Base-by-base conservation (phyloP, 2,329 filamentous ascomycete genomes). In the Fusarium chaquense region DNA sequence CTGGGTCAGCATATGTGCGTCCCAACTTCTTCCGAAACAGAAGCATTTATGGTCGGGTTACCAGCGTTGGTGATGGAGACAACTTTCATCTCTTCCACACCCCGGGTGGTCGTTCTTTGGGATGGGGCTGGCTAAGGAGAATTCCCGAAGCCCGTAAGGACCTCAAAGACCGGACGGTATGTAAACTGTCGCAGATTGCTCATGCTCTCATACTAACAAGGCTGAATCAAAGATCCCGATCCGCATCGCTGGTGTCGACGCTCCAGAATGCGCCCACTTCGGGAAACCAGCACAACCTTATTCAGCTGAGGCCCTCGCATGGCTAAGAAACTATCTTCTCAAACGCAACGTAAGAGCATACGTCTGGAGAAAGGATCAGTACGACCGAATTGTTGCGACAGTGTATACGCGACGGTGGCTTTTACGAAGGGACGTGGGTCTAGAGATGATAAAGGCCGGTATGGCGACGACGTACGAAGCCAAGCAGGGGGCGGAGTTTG, bases 21-120 rank as follows among this genome's bases (percentile, higher is more conserved):
- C 91, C 93, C 3, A 83, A 84, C 13, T 91, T 90, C 76, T 95
- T 95, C 77, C 89, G 92, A 46, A 89, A 84, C 65, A 87, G 92
- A 73, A 94, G 89, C 72, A 77, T 99, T 43, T 91, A 95, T 73
- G 96, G 96, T 16, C 87, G 87, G 66, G 96, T 98, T 43, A 98
- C 95, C 15, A 94, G 92, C 73, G 96, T 99, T 26, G 96, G 97
- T 43, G 96, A 99, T 84, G 97, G 94, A 6, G 96, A 99, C 80
- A 95, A 95, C 77, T 98, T 99, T 79, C 91, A 96, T 73, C 79
- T 99, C 49, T 99, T 91, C 78, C 96, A 99, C 79, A 98, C 94
- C 0, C 96, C 96, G 0, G 95, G 95, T n/a, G 96, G 96, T 13
- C 86, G 90, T 70, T 80, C 94, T 53, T 86, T 91, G 13, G 96